A percentile compares a stretch with the other conserved stretches of the same genome.
Evolutionary conservation across 2,329 filamentous ascomycete genomes (phyloP).

Genomic region (Venturia oleaginea): DNA sequence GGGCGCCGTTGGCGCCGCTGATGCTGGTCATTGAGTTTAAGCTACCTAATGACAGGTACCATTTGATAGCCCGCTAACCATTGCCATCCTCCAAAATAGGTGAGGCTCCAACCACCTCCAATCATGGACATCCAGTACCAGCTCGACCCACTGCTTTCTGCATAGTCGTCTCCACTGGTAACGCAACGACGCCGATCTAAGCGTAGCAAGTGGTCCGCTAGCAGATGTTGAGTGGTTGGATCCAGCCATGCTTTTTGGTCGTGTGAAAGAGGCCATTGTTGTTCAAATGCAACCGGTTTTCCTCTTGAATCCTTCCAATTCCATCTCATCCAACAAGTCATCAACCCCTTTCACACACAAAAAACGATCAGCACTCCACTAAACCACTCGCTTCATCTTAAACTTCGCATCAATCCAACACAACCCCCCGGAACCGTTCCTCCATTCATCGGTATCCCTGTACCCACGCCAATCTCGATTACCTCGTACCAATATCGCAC

Average conservation of each 20-base stretch:
- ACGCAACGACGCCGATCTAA: background rate
- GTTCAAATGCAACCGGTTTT: background rate
- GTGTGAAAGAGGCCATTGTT: background rate
- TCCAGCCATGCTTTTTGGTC: background rate
- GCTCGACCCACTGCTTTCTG: background rate
- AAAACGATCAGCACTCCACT: background rate
- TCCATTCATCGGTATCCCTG: background rate
- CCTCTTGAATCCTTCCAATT: background rate
- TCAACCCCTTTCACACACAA: background rate
- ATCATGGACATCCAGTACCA: conserved; percentile 3
- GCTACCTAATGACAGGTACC: background rate
- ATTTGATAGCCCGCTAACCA: background rate
- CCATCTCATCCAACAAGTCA: background rate
- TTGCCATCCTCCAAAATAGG: background rate
- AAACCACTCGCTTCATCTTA: conserved; percentile 7
- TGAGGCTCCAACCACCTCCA: conserved; percentile 9
- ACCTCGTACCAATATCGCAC: background rate
- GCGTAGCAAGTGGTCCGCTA: background rate
- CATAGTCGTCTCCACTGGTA: background rate
- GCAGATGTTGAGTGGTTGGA: background rate
- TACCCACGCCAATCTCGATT: background rate
- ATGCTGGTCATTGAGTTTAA: background rate
- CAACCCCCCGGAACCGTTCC: background rate
- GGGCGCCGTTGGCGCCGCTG: background rate
- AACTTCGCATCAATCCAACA: background rate